These are phyloP conservation scores for Dendrobium nobile DNA, from an alignment of 106 monocot genomes.

Conservation along the genomic window DNA sequence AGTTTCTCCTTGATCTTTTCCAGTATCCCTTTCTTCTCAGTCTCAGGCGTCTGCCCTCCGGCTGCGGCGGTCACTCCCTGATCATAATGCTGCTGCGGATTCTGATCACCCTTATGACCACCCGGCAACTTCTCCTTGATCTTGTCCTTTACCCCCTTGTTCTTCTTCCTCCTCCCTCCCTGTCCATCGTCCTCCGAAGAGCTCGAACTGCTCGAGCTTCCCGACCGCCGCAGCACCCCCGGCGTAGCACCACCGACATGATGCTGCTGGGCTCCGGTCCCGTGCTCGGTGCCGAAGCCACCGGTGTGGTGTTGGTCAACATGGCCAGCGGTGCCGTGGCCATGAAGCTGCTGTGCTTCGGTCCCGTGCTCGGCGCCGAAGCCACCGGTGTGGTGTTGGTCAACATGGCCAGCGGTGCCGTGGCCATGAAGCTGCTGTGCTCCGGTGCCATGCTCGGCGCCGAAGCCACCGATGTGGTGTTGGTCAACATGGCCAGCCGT, in stretches of 20 bases:
- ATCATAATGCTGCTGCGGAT: background rate
- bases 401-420: no score
- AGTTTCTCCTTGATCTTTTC: conserved; percentile 12
- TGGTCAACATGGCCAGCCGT: no score
- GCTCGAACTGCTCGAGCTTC: conserved; percentile 9
- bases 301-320: no score
- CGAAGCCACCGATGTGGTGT: no score
- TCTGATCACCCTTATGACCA: background rate
- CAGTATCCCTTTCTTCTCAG: conserved; percentile 11
- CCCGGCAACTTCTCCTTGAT: conserved; percentile 30
- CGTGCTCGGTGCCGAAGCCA: background rate
- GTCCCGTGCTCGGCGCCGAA: no score
- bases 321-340: no score
- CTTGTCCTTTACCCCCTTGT: conserved; percentile 23
- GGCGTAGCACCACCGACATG: background rate
- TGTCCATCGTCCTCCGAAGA: conserved; percentile 22
- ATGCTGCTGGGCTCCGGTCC: background rate
- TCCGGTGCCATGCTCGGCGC: no score
- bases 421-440: no score
- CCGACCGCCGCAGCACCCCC: conserved; percentile 9
- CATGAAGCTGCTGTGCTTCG: no score
- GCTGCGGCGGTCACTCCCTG: background rate
- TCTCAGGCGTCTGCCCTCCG: background rate
- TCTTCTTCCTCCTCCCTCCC: conserved; percentile 22
- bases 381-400: no score